These are phyloP conservation scores for Luffa acutangula DNA, from an alignment of 306 rosid species.

Conservation along the genomic window DNA sequence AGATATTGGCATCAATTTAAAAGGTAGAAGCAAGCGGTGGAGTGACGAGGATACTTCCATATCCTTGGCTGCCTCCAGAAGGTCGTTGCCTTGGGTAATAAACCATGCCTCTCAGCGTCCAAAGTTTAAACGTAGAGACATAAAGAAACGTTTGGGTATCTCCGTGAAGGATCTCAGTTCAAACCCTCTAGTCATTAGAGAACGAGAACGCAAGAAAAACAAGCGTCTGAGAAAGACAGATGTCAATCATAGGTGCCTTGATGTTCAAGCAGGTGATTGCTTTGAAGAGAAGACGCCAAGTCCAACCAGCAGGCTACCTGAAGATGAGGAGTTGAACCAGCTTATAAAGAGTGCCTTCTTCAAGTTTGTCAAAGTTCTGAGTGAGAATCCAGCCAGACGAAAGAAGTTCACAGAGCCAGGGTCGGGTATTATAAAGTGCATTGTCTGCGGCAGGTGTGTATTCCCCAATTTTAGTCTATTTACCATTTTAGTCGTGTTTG, in stretches of 20 bases:
- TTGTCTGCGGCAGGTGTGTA: conserved; percentile 35
- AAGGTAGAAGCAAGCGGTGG: neutral
- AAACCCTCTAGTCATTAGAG: neutral
- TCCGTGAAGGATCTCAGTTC: conserved; percentile 5
- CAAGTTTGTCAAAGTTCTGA: conserved; percentile 25
- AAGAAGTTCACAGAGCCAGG: conserved; percentile 15
- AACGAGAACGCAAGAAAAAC: neutral
- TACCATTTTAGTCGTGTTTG: neutral
- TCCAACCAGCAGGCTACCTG: conserved; percentile 13
- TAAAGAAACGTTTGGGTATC: conserved; percentile 15
- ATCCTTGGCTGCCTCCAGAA: neutral
- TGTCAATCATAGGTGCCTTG: neutral
- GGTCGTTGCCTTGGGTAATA: neutral
- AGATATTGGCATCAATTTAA: neutral
- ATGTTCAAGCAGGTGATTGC: neutral
- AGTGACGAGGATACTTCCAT: neutral
- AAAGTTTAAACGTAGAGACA: neutral
- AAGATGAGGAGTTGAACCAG: conserved; percentile 27
- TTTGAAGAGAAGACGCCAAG: conserved; percentile 8
- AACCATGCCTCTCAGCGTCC: neutral
- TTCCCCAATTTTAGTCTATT: neutral
- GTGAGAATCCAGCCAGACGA: conserved; percentile 16
- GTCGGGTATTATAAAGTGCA: conserved; percentile 19
- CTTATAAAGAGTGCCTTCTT: conserved; percentile 20
- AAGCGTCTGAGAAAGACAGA: neutral